These are phyloP conservation scores for Handroanthus guayacan DNA, from an alignment of 257 asterid species.

Conservation along the genomic window DNA sequence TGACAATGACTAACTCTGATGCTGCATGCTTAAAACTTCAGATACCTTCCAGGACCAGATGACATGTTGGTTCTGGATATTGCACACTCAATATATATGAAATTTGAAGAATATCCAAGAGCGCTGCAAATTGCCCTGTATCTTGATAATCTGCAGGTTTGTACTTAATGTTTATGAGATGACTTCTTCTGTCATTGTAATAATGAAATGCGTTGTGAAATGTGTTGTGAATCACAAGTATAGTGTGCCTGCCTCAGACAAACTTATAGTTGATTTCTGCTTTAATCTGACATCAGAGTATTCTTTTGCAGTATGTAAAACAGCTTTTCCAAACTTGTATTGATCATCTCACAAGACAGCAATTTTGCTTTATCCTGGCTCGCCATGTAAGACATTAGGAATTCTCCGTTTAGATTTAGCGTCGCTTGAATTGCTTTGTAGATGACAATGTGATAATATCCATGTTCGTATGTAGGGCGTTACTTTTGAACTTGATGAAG, in stretches of 20 bases:
- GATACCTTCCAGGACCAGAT: slow-evolving; percentile 95
- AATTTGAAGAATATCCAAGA: slow-evolving; percentile 78
- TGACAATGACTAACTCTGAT: slow-evolving; percentile 27
- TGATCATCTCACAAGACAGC: slow-evolving; percentile 69
- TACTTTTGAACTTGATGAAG: slow-evolving; percentile 76
- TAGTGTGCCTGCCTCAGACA: slow-evolving; percentile 3
- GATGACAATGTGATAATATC: slow-evolving; percentile 20
- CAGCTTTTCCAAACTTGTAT: slow-evolving; percentile 65
- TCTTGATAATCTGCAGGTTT: slow-evolving; percentile 85
- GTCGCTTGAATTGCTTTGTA: background rate
- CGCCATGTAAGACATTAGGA: slow-evolving; percentile 76
- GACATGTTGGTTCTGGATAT: slow-evolving; percentile 82
- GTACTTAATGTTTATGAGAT: slow-evolving; percentile 32
- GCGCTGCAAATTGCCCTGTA: slow-evolving; percentile 83
- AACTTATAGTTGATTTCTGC: slow-evolving; percentile 3
- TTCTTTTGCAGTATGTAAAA: slow-evolving; percentile 75
- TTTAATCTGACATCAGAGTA: slow-evolving; percentile 23
- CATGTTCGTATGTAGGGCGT: slow-evolving; percentile 60
- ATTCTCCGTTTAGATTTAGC: slow-evolving; percentile 23
- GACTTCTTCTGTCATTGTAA: slow-evolving; percentile 3
- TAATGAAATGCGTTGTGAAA: background rate
- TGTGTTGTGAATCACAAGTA: slow-evolving; percentile 17
- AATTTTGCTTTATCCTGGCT: slow-evolving; percentile 85
- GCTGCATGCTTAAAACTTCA: slow-evolving; percentile 41
- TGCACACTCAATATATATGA: slow-evolving; percentile 81